phyloP scores from a whole-genome alignment of 2,329 filamentous ascomycete species.

The Aspergillus proliferans region DNA sequence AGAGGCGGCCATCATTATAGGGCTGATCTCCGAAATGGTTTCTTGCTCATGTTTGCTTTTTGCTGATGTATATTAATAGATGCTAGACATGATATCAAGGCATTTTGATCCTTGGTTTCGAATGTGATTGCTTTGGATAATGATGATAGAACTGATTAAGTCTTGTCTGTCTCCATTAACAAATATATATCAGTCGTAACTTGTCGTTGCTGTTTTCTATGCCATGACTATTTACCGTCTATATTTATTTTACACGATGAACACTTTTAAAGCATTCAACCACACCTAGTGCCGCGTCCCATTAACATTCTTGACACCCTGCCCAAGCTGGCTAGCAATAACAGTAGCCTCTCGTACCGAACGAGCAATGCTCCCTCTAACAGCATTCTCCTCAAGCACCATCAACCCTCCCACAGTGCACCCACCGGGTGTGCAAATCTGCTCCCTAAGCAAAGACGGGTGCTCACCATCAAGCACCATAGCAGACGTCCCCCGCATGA shows the following conservation, averaged over 20 bases:
- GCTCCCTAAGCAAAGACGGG: slow-evolving; percentile 55
- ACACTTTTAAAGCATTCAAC: not conserved
- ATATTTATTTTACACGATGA: not conserved
- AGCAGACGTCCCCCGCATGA: slow-evolving; percentile 52
- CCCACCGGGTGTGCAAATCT: slow-evolving; percentile 56
- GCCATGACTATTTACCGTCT: not conserved
- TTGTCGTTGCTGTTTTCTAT: not conserved
- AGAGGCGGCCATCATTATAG: slow-evolving; percentile 26
- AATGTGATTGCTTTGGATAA: not conserved
- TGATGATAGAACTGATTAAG: not conserved
- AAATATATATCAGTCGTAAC: not conserved
- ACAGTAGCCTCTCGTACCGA: slow-evolving; percentile 22
- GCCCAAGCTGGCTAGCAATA: not conserved
- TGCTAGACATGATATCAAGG: not conserved
- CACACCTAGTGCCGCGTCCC: not conserved
- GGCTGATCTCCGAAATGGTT: not conserved
- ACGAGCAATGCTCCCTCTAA: slow-evolving; percentile 50
- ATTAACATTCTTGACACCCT: not conserved
- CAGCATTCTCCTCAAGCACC: slow-evolving; percentile 52
- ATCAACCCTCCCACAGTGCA: slow-evolving; percentile 58
- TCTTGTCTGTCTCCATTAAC: not conserved
- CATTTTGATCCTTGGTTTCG: not conserved
- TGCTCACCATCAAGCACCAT: slow-evolving; percentile 55
- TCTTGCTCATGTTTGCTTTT: not conserved
- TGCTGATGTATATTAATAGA: not conserved